phyloP scores from a whole-genome alignment of 148 eudicot genomes.

The Amaranthus cruentus region DNA sequence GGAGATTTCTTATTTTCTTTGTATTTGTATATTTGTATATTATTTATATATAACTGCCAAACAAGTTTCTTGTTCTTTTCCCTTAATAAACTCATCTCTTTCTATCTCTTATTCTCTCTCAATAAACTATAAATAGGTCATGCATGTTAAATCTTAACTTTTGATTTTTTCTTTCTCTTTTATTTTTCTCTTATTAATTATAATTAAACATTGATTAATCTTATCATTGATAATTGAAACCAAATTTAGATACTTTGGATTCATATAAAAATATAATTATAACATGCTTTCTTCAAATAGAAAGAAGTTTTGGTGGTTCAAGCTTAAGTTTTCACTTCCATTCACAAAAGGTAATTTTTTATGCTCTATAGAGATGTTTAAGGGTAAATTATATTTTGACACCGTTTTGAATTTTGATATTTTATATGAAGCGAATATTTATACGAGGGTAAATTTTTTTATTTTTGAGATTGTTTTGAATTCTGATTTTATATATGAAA shows the following conservation, averaged over 20 bases:
- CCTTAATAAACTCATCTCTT: not conserved
- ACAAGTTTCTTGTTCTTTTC: slow-evolving; percentile 24
- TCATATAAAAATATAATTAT: slow-evolving; percentile 2
- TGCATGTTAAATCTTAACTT: not conserved
- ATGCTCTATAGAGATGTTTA: too few species aligned
- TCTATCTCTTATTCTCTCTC: not conserved
- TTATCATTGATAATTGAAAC: not conserved
- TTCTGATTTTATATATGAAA: not conserved
- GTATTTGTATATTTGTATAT: too few species aligned
- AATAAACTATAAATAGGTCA: not conserved
- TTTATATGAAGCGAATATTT: not conserved
- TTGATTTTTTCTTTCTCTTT: not conserved
- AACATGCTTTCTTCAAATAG: slow-evolving; percentile 4
- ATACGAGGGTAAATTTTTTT: not conserved
- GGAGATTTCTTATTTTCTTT: too few species aligned
- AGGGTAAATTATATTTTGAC: too few species aligned
- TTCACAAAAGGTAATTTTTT: slow-evolving; percentile 12
- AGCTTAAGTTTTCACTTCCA: slow-evolving; percentile 20
- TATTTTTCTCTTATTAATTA: too few species aligned
- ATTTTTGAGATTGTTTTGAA: not conserved
- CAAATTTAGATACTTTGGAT: slow-evolving; percentile 1
- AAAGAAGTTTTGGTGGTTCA: slow-evolving; percentile 25
- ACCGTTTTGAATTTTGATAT: not conserved
- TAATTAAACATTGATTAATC: too few species aligned
- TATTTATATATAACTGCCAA: slow-evolving; percentile 15